Percentiles rank a stretch among this genome's conserved stretches.
Conservation (phyloP, 1,284 basidiomycete species). For the Boletellus deceptivus region DNA sequence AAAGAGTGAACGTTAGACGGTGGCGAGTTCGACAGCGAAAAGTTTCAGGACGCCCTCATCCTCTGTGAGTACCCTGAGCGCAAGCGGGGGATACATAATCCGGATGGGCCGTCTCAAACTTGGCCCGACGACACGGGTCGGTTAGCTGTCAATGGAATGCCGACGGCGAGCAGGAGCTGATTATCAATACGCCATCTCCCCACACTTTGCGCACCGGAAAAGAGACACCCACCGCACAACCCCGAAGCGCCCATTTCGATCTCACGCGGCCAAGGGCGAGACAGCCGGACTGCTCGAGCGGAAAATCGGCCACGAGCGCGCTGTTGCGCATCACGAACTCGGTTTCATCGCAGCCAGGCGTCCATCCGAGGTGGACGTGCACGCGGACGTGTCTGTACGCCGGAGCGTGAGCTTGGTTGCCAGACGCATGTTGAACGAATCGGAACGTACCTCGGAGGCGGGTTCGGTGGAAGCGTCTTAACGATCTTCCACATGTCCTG, state of each 20-base stretch:
- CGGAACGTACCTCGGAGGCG: constrained; percentile 22
- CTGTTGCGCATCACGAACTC: constrained; percentile 29
- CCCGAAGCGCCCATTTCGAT: constrained; percentile 24
- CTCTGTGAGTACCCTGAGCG: constrained; percentile 29
- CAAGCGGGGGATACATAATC: constrained; percentile 29
- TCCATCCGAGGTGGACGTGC: constrained; percentile 31
- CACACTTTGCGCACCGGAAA: too few relatives aligned
- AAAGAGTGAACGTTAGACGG: too few relatives aligned
- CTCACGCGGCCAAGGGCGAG: constrained; percentile 18
- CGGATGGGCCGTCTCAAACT: constrained; percentile 25
- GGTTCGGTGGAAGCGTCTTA: constrained; percentile 14
- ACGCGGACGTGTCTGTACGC: constrained; percentile 31
- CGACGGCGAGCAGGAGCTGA: too few relatives aligned
- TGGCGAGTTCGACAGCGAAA: constrained; percentile 1
- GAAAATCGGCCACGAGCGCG: constrained; percentile 28
- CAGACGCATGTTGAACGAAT: too few relatives aligned
- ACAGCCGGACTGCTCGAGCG: constrained; percentile 21
- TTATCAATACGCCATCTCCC: too few relatives aligned
- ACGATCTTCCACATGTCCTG: constrained; percentile 26
- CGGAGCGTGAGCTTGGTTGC: too few relatives aligned
- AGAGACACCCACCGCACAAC: constrained; percentile 18
- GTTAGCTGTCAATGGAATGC: not conserved
- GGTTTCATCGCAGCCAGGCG: constrained; percentile 27
- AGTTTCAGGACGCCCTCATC: constrained; percentile 28
- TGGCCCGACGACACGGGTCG: not conserved